A percentile compares a stretch with the other conserved stretches of the same genome.
These are phyloP conservation scores for Fusarium cyanostomum DNA, from an alignment of 2,329 filamentous ascomycete genomes.

Conservation along the genomic window DNA sequence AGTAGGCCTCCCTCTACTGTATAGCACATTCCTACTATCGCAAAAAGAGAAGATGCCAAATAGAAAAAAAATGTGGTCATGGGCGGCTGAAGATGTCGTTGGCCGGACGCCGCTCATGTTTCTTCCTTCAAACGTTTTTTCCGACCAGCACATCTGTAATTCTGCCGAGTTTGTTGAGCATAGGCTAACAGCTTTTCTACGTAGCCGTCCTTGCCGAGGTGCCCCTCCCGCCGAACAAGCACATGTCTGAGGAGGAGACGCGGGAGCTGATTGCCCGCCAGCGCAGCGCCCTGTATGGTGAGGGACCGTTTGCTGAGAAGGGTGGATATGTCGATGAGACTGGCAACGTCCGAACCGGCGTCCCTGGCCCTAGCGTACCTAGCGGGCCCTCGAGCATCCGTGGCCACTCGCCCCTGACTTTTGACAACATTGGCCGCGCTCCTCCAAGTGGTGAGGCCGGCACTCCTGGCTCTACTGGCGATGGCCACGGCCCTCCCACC, in stretches of 20 bases:
- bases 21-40: conserved; percentile 64
- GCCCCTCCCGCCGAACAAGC: conserved; percentile 66
- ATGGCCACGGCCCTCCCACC: conserved; percentile 60
- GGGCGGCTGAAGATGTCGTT: conserved; percentile 39
- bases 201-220: conserved; percentile 63
- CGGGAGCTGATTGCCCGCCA: conserved; percentile 96
- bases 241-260: conserved; percentile 94
- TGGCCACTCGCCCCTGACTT: conserved; percentile 82
- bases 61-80: conserved; percentile 50
- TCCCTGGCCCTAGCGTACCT: conserved; percentile 71
- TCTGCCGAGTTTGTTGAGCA: conserved; percentile 43
- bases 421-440: conserved; percentile 65
- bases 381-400: conserved; percentile 72
- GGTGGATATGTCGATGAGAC: conserved; percentile 75
- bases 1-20: conserved; percentile 87
- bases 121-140: conserved; percentile 36
- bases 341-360: conserved; percentile 68
- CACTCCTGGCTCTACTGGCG: conserved; percentile 53
- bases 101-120: conserved; percentile 37
- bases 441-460: conserved; percentile 51
- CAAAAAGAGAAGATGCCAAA: conserved; percentile 49
- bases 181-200: conserved; percentile 52
- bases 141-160: conserved; percentile 41
- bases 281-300: conserved; percentile 92
- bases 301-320: conserved; percentile 73